phyloP scores from a whole-genome alignment of 116 monocot species.

The Zostera marina region DNA sequence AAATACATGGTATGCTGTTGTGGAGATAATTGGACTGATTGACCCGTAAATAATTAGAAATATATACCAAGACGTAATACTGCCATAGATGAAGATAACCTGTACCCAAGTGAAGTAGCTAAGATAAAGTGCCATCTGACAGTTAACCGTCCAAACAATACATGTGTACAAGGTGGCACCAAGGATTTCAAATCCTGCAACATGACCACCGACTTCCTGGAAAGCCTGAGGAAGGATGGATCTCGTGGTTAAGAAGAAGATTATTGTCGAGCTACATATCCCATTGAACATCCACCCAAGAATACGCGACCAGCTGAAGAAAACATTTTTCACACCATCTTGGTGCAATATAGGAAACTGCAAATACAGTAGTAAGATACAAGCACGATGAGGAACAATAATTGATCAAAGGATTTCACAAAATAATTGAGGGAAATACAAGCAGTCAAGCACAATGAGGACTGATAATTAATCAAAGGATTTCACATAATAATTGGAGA shows the following conservation, averaged over 20 bases:
- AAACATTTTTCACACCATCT: conserved; percentile 60
- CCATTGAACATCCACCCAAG: conserved; percentile 67
- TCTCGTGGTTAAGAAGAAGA: conserved; percentile 47
- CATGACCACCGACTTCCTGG: conserved; percentile 25
- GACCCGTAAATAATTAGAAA: conserved; percentile 52
- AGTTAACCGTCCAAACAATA: conserved; percentile 71
- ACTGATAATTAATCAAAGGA: background rate
- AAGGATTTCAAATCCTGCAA: conserved; percentile 19
- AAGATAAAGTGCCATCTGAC: conserved; percentile 66
- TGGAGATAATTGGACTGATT: conserved; percentile 30
- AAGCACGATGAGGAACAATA: background rate
- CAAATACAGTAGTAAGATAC: background rate
- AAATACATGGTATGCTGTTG: conserved; percentile 43
- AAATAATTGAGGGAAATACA: too few species aligned
- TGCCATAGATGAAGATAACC: conserved; percentile 70
- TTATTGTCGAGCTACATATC: conserved; percentile 25
- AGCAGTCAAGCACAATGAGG: background rate
- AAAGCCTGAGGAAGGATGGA: conserved; percentile 47
- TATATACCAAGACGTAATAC: conserved; percentile 64
- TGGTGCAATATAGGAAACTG: conserved; percentile 73
- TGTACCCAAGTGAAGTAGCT: conserved; percentile 77
- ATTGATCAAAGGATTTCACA: background rate
- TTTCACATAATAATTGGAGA: too few species aligned
- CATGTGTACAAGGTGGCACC: conserved; percentile 65
- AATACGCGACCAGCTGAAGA: conserved; percentile 70